Evolutionary conservation across 371 early-diverging fungal genomes (phyloP).

Genomic region (Lichtheimia ramosa): DNA sequence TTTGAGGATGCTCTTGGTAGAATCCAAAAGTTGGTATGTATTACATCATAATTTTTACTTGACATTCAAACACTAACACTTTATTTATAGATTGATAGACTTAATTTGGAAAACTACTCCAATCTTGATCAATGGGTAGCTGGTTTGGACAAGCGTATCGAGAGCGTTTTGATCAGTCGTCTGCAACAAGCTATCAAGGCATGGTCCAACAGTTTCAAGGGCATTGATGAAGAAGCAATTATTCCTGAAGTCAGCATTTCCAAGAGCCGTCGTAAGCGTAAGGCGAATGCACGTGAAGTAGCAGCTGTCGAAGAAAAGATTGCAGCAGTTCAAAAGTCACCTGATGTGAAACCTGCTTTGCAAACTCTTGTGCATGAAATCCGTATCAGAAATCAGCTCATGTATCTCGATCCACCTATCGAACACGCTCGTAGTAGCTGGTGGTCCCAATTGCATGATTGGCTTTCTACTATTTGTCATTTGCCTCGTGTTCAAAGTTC

Average conservation of each 20-base stretch:
- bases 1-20: conserved; percentile 73
- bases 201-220: conserved; percentile 74
- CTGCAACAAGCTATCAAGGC: conserved; percentile 79
- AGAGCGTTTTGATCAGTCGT: conserved; percentile 75
- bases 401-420: conserved; percentile 95
- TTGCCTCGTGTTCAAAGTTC: conserved; percentile 85
- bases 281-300: conserved; percentile 40
- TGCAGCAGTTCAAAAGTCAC: conserved; percentile 34
- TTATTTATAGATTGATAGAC: conserved; percentile 69
- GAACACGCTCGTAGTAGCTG: conserved; percentile 90
- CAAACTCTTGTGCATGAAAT: conserved; percentile 79
- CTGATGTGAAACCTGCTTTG: conserved; percentile 64
- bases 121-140: conserved; percentile 92
- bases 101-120: conserved; percentile 92
- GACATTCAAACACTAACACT: conserved; percentile 4
- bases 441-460: conserved; percentile 90
- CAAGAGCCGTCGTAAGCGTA: conserved; percentile 60
- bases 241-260: conserved; percentile 42
- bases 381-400: conserved; percentile 89
- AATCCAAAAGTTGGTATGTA: conserved; percentile 78
- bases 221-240: conserved; percentile 52
- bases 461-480: conserved; percentile 83
- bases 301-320: conserved; percentile 39
- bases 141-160: conserved; percentile 81
- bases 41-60: neutral